Conservation (phyloP, 169 alveolate genomes). For the Eimeria acervulina region DNA sequence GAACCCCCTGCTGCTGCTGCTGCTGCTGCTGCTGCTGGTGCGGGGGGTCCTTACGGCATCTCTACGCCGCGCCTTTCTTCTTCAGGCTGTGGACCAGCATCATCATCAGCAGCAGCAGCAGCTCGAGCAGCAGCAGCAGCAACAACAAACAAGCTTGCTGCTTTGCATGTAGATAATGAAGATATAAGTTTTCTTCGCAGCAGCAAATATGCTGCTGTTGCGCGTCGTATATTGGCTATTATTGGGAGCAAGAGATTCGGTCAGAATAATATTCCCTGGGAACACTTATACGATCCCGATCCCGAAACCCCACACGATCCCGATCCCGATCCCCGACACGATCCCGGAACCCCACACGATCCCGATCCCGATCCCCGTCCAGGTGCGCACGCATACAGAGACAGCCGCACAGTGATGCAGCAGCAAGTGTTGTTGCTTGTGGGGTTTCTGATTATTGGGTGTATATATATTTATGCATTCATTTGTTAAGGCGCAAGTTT, state of each 20-base stretch:
- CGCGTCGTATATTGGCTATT: slow-evolving; percentile 50
- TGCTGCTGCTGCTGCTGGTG: not conserved
- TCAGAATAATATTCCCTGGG: not conserved
- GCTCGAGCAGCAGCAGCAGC: not conserved
- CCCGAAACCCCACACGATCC: not conserved
- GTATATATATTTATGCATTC: not conserved
- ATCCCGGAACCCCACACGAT: too few relatives aligned
- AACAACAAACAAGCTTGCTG: not conserved
- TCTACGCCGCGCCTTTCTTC: not conserved
- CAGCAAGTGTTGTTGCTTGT: too few relatives aligned
- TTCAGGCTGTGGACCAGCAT: not conserved
- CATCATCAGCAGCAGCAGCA: slow-evolving; percentile 19
- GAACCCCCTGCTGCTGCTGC: not conserved
- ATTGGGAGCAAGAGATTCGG: slow-evolving; percentile 27
- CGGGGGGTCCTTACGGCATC: not conserved
- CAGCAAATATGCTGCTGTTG: slow-evolving; percentile 77
- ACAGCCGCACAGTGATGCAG: too few relatives aligned
- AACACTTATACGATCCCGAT: not conserved
- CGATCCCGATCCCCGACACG: too few relatives aligned
- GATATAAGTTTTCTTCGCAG: slow-evolving; percentile 66
- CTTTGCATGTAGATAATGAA: slow-evolving; percentile 47
- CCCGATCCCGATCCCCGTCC: too few relatives aligned
- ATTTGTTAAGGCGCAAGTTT: slow-evolving; percentile 5
- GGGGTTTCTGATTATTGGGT: not conserved
- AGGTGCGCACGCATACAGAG: too few relatives aligned